A percentile compares a stretch with the other conserved stretches of the same genome.
Conservation (phyloP, 108 stramenopile species). For the Stephanodiscus triporus region DNA sequence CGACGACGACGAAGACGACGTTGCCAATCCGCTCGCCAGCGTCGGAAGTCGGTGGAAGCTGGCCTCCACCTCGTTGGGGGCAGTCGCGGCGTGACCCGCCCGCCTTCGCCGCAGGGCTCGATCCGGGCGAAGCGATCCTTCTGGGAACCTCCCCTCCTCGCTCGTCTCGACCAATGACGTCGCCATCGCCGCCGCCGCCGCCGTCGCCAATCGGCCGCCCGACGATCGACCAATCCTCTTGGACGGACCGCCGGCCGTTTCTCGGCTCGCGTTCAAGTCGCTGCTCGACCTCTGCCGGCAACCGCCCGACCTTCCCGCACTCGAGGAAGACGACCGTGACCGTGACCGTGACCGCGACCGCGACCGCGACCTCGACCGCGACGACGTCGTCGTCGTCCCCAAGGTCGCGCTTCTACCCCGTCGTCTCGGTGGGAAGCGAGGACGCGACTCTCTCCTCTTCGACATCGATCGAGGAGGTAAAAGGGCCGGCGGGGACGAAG, state of each 20-base stretch:
- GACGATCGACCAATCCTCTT: neutral
- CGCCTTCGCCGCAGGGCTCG: neutral
- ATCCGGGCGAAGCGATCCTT: too few species aligned
- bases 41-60: too few species aligned
- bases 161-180: neutral
- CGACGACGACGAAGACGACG: neutral
- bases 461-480: neutral
- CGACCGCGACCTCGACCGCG: neutral
- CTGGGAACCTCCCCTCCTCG: neutral
- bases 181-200: neutral
- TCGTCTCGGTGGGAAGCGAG: neutral
- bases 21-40: too few species aligned
- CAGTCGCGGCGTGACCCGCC: neutral
- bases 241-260: neutral
- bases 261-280: neutral
- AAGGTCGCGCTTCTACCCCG: neutral
- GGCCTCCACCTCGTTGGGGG: too few species aligned
- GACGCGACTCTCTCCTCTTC: neutral
- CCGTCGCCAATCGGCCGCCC: neutral
- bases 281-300: neutral
- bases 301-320: neutral
- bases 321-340: neutral
- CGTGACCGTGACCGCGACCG: too few species aligned
- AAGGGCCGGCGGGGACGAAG: too few species aligned
- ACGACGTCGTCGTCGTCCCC: neutral